Evolutionary conservation across 305 asterid genomes (phyloP), one percentile per base, ranked within the genome.

Genomic region (Ilex paraguariensis): DNA sequence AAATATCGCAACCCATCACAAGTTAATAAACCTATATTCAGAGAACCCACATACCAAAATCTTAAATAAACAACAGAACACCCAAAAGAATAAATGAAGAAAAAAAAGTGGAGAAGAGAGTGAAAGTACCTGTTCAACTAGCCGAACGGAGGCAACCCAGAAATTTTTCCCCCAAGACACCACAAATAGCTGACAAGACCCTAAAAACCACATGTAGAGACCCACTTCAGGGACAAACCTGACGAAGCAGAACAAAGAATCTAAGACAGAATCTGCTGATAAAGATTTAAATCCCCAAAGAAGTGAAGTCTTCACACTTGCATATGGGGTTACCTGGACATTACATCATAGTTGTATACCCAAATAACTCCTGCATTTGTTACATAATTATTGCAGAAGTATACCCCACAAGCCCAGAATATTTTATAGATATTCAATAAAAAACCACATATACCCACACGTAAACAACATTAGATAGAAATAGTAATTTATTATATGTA

Each of bases 251-350:
- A 39, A 28, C 46, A 10, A 16, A 40, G 68, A 69, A 69, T 63
- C 60, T 40, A 48, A 63, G 40, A 61, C 45, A 55, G 46, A 62
- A 72, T 62, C 66, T 61, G 52, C 5, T 49, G 13, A 5, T 1
- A 36, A 49, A 49, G 53, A 49, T 49, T 49, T 3, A 49, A 36
- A 36, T 36, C 42, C n/a, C 42, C 42, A 36, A 49, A 49, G 13
- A 49, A 49, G 3, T 11, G 11, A 49, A 49, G 53, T n/a, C 50
- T 45, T 13, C 15, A 57, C 21, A 14, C n/a, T 44, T 54, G 11
- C 57, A 28, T 4, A 53, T n/a, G 39, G 21, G 69, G 69, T 58
- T 64, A 42, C 66, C 28, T 45, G 58, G 54, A 52, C 58, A 49
- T 7, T 12, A 49, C 53, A 49, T 4, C 53, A 49, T n/a, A 49